Conservation (phyloP, 805 yeast genomes). For the Suhomyces kilbournensis region DNA sequence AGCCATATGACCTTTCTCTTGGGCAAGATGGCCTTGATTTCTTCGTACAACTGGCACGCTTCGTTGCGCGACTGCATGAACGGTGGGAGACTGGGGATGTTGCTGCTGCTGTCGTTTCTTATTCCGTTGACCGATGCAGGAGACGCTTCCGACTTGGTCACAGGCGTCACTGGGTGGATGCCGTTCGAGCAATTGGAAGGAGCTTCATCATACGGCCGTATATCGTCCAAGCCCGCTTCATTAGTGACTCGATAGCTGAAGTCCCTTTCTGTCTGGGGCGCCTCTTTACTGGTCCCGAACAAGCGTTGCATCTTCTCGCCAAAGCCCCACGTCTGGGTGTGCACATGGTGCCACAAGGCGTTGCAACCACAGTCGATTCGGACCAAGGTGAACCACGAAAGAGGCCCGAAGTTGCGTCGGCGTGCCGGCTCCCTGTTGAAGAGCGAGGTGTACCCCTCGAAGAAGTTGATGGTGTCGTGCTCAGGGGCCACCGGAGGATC, state of each 20-base stretch:
- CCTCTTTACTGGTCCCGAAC: not conserved
- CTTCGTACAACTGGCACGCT: conserved; percentile 17
- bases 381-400: conserved; percentile 47
- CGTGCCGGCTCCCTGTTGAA: conserved; percentile 35
- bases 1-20: conserved; percentile 23
- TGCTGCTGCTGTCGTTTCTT: too few relatives aligned
- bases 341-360: conserved; percentile 17
- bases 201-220: conserved; percentile 6
- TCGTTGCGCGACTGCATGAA: conserved; percentile 10
- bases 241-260: conserved; percentile 7
- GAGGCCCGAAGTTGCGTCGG: conserved; percentile 49
- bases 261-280: conserved; percentile 6
- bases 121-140: not conserved
- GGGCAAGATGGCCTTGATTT: conserved; percentile 21
- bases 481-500: conserved; percentile 9
- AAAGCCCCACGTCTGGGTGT: not conserved
- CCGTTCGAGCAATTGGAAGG: not conserved
- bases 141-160: not conserved
- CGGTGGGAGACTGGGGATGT: not conserved
- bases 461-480: conserved; percentile 34
- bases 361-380: conserved; percentile 20
- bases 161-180: not conserved
- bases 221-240: conserved; percentile 7
- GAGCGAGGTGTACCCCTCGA: conserved; percentile 39
- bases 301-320: not conserved